Base-by-base conservation (phyloP, 1,284 basidiomycete genomes). In the Moesziomyces antarcticus region DNA sequence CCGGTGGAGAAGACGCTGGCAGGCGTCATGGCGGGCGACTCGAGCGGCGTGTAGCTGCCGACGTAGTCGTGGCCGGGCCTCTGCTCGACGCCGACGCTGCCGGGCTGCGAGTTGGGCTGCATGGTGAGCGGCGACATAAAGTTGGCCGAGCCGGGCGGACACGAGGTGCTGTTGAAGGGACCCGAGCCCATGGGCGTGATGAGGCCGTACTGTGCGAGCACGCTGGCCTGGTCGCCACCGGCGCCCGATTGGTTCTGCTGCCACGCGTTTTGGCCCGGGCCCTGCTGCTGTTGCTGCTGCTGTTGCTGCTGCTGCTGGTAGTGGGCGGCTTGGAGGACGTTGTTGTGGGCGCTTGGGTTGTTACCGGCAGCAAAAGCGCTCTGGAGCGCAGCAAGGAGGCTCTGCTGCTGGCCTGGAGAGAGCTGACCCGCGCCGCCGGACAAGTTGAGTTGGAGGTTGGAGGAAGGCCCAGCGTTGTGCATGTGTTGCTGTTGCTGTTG, bases 1-100 rank as follows among this genome's bases (percentile, higher is more conserved):
- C 76, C 70, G 33, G 79, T 85, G 30, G 84, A 81, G 30, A 84
- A 84, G 27, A 82, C 82, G 52, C 80, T 83, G 18, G 82, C 82
- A 0, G 82, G 82, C 4, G 82, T 84, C 41, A 81, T 71, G 2
- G 78, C 76, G 9, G 81, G 72, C 0, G 78, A 73, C 42, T 82
- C 80, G 45, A 83, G 66, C 11, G 81, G 78, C 1, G 74, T 79
- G 52, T 65, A 78, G 49, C 50, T 69, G 48, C 55, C 61, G 8
- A 68, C 48, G 42, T 61, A 64, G 58, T 65, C 59, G 46, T 59
- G 61, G 27, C 64, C 60, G 9, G 64, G 56, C 20, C 68, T 37
- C 25, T 61, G 64, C 51, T 67, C 70, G 46, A 73, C 22, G 27
- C 68, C 61, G 21, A 64, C 56, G 43, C 61, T 60, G 16, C 56